Percentiles rank a stretch among this genome's conserved stretches.
phyloP scores from a whole-genome alignment of 164 flowering plant genomes.

The Hamamelis virginiana region DNA sequence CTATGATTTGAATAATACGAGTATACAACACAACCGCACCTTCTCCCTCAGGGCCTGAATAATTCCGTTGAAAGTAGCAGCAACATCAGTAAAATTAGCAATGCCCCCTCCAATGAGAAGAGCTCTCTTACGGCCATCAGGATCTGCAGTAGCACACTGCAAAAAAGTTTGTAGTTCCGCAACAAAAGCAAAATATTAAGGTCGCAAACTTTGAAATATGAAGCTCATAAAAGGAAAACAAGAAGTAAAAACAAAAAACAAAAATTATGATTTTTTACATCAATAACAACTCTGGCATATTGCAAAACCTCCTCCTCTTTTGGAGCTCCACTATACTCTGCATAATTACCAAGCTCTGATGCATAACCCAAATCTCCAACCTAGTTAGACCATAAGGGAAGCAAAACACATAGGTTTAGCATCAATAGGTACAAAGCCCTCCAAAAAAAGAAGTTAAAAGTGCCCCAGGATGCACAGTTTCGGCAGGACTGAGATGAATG shows the following conservation, averaged over 20 bases:
- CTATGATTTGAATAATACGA: background rate
- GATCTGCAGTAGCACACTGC: slow-evolving; percentile 83
- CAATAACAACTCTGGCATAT: slow-evolving; percentile 88
- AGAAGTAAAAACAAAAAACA: no score
- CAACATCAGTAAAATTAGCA: slow-evolving; percentile 93
- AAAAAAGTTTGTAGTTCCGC: background rate
- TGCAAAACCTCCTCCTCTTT: slow-evolving; percentile 94
- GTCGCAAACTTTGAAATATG: no score
- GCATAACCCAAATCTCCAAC: slow-evolving; percentile 96
- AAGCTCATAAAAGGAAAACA: background rate
- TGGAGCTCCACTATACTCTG: slow-evolving; percentile 96
- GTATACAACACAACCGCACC: slow-evolving; percentile 23
- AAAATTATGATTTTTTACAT: slow-evolving; percentile 45
- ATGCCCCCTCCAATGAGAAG: slow-evolving; percentile 92
- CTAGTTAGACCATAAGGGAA: slow-evolving; percentile 23
- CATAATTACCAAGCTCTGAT: slow-evolving; percentile 88
- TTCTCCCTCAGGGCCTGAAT: slow-evolving; percentile 72
- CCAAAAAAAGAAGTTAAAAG: no score
- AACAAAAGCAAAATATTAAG: no score
- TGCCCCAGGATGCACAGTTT: no score
- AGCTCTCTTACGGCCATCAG: slow-evolving; percentile 87
- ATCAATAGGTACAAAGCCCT: no score
- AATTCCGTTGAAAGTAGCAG: slow-evolving; percentile 86
- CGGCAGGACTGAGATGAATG: no score
- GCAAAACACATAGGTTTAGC: no score